Evolutionary conservation across 2,329 filamentous ascomycete genomes (phyloP).

Genomic region (Fusarium annulatum): DNA sequence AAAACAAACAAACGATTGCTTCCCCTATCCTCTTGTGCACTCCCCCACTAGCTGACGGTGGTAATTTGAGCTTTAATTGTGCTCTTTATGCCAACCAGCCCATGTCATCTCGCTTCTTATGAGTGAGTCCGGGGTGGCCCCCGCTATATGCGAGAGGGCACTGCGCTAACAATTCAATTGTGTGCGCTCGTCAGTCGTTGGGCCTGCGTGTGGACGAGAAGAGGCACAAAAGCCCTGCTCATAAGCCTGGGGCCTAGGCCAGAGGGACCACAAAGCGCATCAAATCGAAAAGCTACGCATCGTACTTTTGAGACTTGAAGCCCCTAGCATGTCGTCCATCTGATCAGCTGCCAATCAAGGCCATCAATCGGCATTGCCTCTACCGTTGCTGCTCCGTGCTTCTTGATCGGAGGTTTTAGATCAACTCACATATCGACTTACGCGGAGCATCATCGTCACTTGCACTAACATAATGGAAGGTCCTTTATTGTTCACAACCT

Average conservation of each 20-base stretch:
- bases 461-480: constrained; percentile 7
- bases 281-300: constrained; percentile 41
- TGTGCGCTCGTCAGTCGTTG: constrained; percentile 22
- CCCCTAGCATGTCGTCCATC: constrained; percentile 18
- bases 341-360: constrained; percentile 36
- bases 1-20: constrained; percentile 47
- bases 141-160: constrained; percentile 35
- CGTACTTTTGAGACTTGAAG: constrained; percentile 20
- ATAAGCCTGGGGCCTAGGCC: neutral
- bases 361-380: constrained; percentile 32
- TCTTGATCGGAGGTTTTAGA: constrained; percentile 24
- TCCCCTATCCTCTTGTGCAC: constrained; percentile 37
- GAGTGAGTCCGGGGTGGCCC: constrained; percentile 43
- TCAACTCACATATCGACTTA: constrained; percentile 32
- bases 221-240: constrained; percentile 27
- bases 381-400: constrained; percentile 41
- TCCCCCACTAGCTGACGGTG: constrained; percentile 43
- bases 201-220: constrained; percentile 16
- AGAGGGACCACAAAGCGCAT: constrained; percentile 16
- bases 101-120: constrained; percentile 49
- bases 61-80: constrained; percentile 47
- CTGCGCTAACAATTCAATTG: constrained; percentile 24
- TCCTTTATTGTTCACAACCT: neutral
- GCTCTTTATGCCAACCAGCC: constrained; percentile 44
- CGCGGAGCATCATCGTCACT: constrained; percentile 26